Evolutionary conservation across 2,329 filamentous ascomycete species (phyloP), one percentile per base, ranked within the genome.

Genomic region (Xylariaceae sp.): DNA sequence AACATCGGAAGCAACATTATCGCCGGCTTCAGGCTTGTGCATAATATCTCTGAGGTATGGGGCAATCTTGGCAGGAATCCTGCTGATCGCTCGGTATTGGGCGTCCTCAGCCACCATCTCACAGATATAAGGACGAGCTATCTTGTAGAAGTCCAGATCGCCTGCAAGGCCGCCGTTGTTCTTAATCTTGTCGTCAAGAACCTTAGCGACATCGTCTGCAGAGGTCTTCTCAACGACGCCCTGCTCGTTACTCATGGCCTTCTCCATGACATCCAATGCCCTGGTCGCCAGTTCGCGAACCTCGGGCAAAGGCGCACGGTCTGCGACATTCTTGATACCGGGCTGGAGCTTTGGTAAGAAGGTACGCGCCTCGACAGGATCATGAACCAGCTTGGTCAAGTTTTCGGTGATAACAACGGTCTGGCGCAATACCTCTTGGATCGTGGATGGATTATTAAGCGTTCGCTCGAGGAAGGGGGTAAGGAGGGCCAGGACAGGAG

Each of bases 401-500:
- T 98, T 98, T 71, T 98, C 93, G 16, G 93, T 87, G 38, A 98
- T 94, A 41, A 98, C 89, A 22, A 95, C 89, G 3, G 93, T 95
- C 69, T 96, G 91, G 47, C 93, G 85, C 42, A 96, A 76, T 17
- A 97, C 90, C 69, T 98, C 93, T 64, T 98, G 93, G 3, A 87
- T 78, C 4, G 93, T 98, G 13, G 80, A 80, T 8, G 91, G 93
- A 47, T 84, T 91, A 73, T 96, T 96, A 47, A 98, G 78, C 15
- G 90, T 89, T 54, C 93, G 85, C 70, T 97, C 93, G 19, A 98
- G 81, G 53, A 97, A 85, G 34, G 93, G 93, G 2, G 93, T 98
- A 41, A 98, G 78, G 42, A 98, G 81, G 15, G 93, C 93, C 43
- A 98, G 80, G 4, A 97, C 91, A 9, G 93, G 93, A 8, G 91